Percentiles rank a stretch among this genome's conserved stretches.
phyloP scores from a whole-genome alignment of 2,329 filamentous ascomycete genomes.

The Fusarium cicatricum region DNA sequence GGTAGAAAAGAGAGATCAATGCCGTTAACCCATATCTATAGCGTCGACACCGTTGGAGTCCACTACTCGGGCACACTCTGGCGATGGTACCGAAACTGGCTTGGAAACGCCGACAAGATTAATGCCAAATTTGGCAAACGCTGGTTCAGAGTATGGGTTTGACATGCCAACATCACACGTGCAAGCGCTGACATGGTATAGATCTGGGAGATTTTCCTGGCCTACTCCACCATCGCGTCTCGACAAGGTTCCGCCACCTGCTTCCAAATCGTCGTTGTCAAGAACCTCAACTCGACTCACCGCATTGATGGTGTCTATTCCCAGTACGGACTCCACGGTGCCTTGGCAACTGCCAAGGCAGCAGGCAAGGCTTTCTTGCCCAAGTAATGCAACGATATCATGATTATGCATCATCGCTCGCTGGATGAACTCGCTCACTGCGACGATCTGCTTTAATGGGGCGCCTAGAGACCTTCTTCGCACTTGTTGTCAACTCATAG shows the following conservation, averaged over 20 bases:
- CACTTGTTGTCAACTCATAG: background rate
- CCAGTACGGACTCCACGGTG: slow-evolving; percentile 74
- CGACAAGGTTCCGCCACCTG: slow-evolving; percentile 86
- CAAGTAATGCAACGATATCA: slow-evolving; percentile 10
- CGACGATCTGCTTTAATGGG: too few species aligned
- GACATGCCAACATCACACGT: background rate
- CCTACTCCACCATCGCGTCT: slow-evolving; percentile 83
- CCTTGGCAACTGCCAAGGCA: slow-evolving; percentile 51
- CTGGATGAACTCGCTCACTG: too few species aligned
- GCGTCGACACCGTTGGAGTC: slow-evolving; percentile 87
- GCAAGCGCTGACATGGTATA: slow-evolving; percentile 45
- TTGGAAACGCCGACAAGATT: slow-evolving; percentile 89
- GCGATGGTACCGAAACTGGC: slow-evolving; percentile 98
- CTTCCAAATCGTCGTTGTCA: slow-evolving; percentile 86
- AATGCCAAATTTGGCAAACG: slow-evolving; percentile 88
- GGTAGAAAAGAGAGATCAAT: too few species aligned
- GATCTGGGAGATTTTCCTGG: slow-evolving; percentile 94
- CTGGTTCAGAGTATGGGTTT: slow-evolving; percentile 82
- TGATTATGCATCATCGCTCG: background rate
- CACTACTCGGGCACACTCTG: slow-evolving; percentile 95
- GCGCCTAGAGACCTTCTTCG: background rate
- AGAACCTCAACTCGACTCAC: slow-evolving; percentile 90
- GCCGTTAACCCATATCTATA: slow-evolving; percentile 5
- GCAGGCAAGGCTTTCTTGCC: slow-evolving; percentile 37
- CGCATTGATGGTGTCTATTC: slow-evolving; percentile 76